These are phyloP conservation scores for Kazachstania viticola DNA, from an alignment of 805 yeast species.

Conservation along the genomic window DNA sequence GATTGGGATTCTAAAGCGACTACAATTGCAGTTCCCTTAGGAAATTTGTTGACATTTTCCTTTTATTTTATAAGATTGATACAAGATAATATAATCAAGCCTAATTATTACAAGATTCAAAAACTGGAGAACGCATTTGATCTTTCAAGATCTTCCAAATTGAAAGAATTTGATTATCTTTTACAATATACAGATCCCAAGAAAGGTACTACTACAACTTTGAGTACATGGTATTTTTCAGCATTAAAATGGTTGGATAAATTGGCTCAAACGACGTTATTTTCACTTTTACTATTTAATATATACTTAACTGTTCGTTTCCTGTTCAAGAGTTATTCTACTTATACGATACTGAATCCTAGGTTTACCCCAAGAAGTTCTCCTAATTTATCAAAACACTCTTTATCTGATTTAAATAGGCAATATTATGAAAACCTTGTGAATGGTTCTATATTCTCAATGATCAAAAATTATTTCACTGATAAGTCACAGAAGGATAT, in stretches of 20 bases:
- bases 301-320: no score
- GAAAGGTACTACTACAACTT: not conserved
- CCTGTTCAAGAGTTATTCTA: no score
- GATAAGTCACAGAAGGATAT: conserved; percentile 5
- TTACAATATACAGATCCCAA: conserved; percentile 4
- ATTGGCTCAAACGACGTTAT: no score
- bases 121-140: conserved; percentile 18
- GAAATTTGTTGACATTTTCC: conserved; percentile 11
- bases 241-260: conserved; percentile 10
- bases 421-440: conserved; percentile 13
- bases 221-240: conserved; percentile 5
- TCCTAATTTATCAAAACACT: conserved; percentile 11
- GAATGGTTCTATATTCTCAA: conserved; percentile 13
- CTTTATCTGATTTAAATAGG: conserved; percentile 11
- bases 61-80: conserved; percentile 16
- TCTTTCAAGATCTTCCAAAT: conserved; percentile 17
- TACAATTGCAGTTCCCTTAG: conserved; percentile 18
- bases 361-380: conserved; percentile 5
- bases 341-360: no score
- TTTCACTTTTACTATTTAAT: conserved; percentile 14
- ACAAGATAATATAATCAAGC: conserved; percentile 22
- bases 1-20: conserved; percentile 24
- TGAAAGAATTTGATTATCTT: conserved; percentile 12
- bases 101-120: conserved; percentile 13
- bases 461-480: conserved; percentile 11